Percentiles rank a stretch among this genome's conserved stretches.
Conservation (phyloP, 331 rosid genomes). For the Pyrus hybrid region DNA sequence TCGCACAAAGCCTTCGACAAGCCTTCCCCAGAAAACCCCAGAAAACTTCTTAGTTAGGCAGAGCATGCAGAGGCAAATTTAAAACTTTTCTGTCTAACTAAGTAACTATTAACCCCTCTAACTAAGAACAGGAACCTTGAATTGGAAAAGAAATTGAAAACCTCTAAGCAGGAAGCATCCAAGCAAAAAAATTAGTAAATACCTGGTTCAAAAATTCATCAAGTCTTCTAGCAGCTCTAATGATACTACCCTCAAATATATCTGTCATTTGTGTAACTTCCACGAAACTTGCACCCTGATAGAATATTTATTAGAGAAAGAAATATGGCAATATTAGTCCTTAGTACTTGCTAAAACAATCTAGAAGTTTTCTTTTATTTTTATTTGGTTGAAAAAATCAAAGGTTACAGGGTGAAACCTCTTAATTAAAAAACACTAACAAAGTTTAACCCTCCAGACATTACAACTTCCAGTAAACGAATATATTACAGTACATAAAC, state of each 20-base stretch:
- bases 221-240: slow-evolving; percentile 94
- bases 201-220: slow-evolving; percentile 98
- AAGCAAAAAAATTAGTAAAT: neutral
- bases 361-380: neutral
- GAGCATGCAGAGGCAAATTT: no score
- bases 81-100: no score
- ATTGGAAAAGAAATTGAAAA: neutral
- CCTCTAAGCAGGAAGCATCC: neutral
- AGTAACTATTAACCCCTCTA: no score
- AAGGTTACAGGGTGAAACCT: neutral
- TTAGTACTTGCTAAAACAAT: neutral
- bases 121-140: neutral
- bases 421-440: neutral
- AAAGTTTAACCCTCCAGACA: neutral
- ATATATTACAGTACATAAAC: neutral
- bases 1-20: no score
- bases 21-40: no score
- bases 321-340: slow-evolving; percentile 1
- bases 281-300: slow-evolving; percentile 72
- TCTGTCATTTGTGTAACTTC: slow-evolving; percentile 98
- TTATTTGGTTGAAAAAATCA: neutral
- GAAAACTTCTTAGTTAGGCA: no score
- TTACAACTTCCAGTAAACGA: neutral
- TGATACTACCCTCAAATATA: slow-evolving; percentile 93
- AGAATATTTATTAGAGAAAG: slow-evolving; percentile 1